Percentiles rank a stretch among this genome's conserved stretches.
Conservation (phyloP, 1,284 basidiomycete species). For the Apiotrichum veenhuisii region DNA sequence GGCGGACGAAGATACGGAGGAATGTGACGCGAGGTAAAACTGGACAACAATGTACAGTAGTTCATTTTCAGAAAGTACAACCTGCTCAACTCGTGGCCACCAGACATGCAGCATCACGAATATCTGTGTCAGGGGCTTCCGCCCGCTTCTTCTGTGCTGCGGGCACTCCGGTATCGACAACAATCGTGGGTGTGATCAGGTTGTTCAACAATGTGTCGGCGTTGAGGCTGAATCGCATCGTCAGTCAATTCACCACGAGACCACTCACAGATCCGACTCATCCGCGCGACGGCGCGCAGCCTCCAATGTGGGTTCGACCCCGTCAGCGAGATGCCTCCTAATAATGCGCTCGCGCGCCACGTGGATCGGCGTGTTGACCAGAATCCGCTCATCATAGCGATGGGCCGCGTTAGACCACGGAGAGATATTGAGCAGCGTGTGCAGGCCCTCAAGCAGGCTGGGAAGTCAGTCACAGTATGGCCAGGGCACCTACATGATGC, state of each 20-base stretch:
- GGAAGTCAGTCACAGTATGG: background rate
- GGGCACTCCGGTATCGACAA: background rate
- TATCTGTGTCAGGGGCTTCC: no score
- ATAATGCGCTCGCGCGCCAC: conserved; percentile 9
- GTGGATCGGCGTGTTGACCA: conserved; percentile 3
- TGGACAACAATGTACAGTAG: no score
- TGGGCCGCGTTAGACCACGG: conserved; percentile 8
- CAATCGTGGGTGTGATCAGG: conserved; percentile 2
- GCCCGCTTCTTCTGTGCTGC: no score
- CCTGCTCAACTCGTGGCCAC: no score
- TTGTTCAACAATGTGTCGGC: conserved; percentile 3
- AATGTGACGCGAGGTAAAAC: no score
- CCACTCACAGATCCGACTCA: conserved; percentile 8
- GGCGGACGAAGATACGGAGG: no score
- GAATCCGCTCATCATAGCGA: conserved; percentile 11
- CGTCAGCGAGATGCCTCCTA: conserved; percentile 7
- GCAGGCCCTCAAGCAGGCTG: conserved; percentile 14
- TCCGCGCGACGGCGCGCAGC: conserved; percentile 8
- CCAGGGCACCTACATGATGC: conserved; percentile 7
- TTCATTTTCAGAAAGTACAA: no score
- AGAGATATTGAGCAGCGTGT: conserved; percentile 4
- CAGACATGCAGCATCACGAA: no score
- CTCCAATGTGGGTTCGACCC: conserved; percentile 7
- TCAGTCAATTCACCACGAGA: background rate
- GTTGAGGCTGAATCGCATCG: conserved; percentile 5